Conservation (phyloP, 768 basidiomycete species). For the Tricholoma matsutake region DNA sequence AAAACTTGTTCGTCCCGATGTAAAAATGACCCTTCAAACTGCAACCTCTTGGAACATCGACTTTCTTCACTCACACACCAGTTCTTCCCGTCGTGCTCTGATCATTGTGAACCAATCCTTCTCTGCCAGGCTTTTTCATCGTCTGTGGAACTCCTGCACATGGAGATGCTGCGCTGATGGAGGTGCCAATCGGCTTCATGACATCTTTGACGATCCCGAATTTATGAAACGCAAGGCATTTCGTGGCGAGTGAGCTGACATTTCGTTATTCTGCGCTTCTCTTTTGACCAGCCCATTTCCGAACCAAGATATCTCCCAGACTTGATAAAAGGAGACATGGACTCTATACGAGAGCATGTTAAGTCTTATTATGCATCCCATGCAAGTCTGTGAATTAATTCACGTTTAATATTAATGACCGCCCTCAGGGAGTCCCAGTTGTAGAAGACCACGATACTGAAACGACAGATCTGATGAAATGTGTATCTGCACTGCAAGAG, state of each 20-base stretch:
- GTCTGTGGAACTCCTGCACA: constrained; percentile 51
- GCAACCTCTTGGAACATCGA: constrained; percentile 37
- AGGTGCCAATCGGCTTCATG: constrained; percentile 81
- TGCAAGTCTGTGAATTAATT: constrained; percentile 35
- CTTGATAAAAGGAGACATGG: constrained; percentile 91
- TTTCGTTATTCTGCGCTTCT: not conserved
- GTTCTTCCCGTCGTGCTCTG: constrained; percentile 43
- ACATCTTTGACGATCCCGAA: constrained; percentile 34
- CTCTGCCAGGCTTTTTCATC: constrained; percentile 53
- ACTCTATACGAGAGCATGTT: constrained; percentile 81
- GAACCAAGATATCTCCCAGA: constrained; percentile 68
- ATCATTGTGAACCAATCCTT: constrained; percentile 94
- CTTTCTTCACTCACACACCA: constrained; percentile 30
- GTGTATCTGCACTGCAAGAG: constrained; percentile 59
- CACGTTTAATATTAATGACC: not conserved
- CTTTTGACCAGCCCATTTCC: not conserved
- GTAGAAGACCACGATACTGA: constrained; percentile 69
- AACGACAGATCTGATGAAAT: constrained; percentile 97
- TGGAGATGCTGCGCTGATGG: constrained; percentile 82
- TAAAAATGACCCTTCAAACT: not conserved
- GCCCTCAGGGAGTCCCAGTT: constrained; percentile 62
- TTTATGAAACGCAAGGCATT: constrained; percentile 12
- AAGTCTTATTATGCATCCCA: constrained; percentile 57
- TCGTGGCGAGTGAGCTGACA: constrained; percentile 10
- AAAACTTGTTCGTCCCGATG: too few relatives aligned